Base-by-base conservation (phyloP, 1,284 basidiomycete genomes). In the Stereum hirsutum region DNA sequence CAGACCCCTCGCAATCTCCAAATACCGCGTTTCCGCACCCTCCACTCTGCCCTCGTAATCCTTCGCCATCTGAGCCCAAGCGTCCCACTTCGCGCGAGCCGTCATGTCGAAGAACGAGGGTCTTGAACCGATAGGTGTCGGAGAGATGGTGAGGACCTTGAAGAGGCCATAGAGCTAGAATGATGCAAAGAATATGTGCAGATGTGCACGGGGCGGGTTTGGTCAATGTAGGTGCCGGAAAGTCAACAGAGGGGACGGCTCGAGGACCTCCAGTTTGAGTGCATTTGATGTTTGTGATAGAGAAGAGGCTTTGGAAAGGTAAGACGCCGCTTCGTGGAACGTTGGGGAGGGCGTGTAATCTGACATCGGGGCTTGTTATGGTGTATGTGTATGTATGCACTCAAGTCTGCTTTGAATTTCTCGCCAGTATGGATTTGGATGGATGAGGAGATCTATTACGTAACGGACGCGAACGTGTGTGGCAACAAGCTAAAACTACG, bases 151-250 rank as follows among this genome's bases (percentile, higher is more conserved):
- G 20, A 88, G 60, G 57, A 69, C 75, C 61, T 94, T 94, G 79
- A 77, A 95, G 45, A 92, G 66, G 32, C 86, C 87, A 61, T 95
- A 95, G 10, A 95, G 66, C 89, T 93, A n/a, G n/a, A n/a, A n/a
- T n/a, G n/a, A n/a, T n/a, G n/a, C n/a, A n/a, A n/a, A n/a, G n/a
- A n/a, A n/a, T n/a, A n/a, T n/a, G n/a, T n/a, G n/a, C n/a, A n/a
- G n/a, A n/a, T n/a, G n/a, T n/a, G n/a, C n/a, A n/a, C n/a, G n/a
- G n/a, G n/a, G n/a, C n/a, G 65, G 59, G 46, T 30, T 50, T 50
- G 48, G 46, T 45, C 47, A 57, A 62, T 52, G 64, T 60, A 59
- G 57, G 33, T 44, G 36, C 33, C 38, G 44, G 42, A 36, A 34
- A 39, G 41, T 49, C 30, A 49, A 28, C 39, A 44, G 42, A 36